phyloP scores from a whole-genome alignment of 1,139 yeast genomes.

The Debaryomyces psychrophilus region DNA sequence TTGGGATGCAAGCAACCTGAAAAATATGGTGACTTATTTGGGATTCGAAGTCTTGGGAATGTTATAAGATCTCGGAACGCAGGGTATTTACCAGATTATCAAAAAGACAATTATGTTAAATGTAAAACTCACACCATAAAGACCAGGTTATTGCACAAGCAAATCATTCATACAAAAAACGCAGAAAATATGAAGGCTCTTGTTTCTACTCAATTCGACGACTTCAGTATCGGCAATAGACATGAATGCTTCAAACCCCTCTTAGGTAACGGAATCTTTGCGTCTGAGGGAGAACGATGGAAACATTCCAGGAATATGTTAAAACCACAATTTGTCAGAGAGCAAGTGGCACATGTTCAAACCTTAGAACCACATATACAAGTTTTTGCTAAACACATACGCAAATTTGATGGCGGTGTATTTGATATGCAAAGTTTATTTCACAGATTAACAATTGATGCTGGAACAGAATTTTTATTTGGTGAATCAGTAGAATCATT shows the following conservation, averaged over 20 bases:
- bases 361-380: slow-evolving; percentile 50
- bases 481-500: slow-evolving; percentile 55
- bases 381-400: slow-evolving; percentile 37
- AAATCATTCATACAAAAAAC: slow-evolving; percentile 29
- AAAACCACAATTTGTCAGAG: slow-evolving; percentile 61
- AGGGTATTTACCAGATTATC: slow-evolving; percentile 16
- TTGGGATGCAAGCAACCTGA: slow-evolving; percentile 17
- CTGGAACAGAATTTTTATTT: slow-evolving; percentile 54
- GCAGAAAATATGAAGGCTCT: slow-evolving; percentile 46
- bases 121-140: slow-evolving; percentile 11
- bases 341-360: slow-evolving; percentile 54
- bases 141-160: slow-evolving; percentile 4
- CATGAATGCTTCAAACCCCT: slow-evolving; percentile 45
- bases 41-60: slow-evolving; percentile 11
- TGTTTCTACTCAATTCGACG: slow-evolving; percentile 50
- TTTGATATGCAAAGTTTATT: slow-evolving; percentile 43
- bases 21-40: slow-evolving; percentile 10
- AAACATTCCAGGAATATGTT: slow-evolving; percentile 59
- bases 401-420: slow-evolving; percentile 28
- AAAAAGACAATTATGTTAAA: slow-evolving; percentile 8
- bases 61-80: slow-evolving; percentile 9
- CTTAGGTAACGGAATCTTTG: slow-evolving; percentile 61
- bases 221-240: slow-evolving; percentile 54
- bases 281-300: slow-evolving; percentile 59
- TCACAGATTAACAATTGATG: slow-evolving; percentile 49